Evolutionary conservation across 2,329 filamentous ascomycete species (phyloP), one percentile per base, ranked within the genome.

Genomic region (Ophidiomyces ophidiicola): DNA sequence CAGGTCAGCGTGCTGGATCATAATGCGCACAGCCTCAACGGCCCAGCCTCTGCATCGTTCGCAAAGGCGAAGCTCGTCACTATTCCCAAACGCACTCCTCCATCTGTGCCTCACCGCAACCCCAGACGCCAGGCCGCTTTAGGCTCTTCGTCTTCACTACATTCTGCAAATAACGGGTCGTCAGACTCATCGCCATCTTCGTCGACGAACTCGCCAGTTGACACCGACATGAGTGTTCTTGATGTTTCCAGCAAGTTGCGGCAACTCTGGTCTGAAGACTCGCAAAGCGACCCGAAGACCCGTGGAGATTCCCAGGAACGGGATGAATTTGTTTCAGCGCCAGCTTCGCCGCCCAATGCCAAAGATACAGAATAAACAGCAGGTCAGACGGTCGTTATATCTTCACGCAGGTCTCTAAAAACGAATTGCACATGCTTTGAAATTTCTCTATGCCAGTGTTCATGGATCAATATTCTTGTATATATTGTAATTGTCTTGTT

Each of bases 11-110:
- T 51, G 2, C 50, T 53, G 12, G 52, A 57, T 11, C 66, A 70
- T 14, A 69, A 74, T 44, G 70, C 71, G 11, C 63, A 74, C 11
- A 68, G 70, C 21, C 10, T 5, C 71, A 76, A 37, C 71, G 75
- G 28, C 68, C 74, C 30, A 65, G 76, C 33, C 71, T 73, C 2
- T 76, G 80, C 80, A 39, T 71, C 76, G 40, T 76, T 86, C 41
- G 80, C 76, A 26, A 80, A 82, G 53, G 83, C 85, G 17, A 80
- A 80, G 36, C 67, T 94, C 36, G 83, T 94, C 19, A 86, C 76
- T 32, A 93, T 94, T 43, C 77, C 82, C 8, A 92, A 88, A 62
- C 74, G 85, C 24, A 61, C 78, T 1, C 52, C 46, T 12, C 86
- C 87, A 1, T 77, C 82, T 6, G 70, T 94, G 8, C 87, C 87